Percentiles rank a stretch among this genome's conserved stretches.
Conservation (phyloP, 2,329 filamentous ascomycete species). For the Cyphellophora attinorum region DNA sequence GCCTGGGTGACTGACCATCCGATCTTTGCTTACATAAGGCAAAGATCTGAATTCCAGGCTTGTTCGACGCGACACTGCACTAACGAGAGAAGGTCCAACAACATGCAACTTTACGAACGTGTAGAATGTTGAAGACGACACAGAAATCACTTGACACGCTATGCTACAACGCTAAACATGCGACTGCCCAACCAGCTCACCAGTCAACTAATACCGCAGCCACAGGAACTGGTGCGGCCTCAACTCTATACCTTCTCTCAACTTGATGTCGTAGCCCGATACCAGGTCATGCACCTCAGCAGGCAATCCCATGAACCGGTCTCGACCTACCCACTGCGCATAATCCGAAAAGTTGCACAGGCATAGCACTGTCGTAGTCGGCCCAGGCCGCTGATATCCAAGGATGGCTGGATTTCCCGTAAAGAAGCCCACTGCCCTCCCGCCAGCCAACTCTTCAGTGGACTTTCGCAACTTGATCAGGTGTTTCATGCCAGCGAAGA, state of each 20-base stretch:
- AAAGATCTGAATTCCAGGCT: too few relatives aligned
- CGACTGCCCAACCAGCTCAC: not conserved
- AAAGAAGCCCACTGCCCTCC: conserved; percentile 14
- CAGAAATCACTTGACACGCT: too few relatives aligned
- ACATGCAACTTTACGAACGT: too few relatives aligned
- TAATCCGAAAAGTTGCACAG: conserved; percentile 17
- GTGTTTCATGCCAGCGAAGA: conserved; percentile 15
- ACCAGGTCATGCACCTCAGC: conserved; percentile 12
- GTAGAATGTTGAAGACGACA: too few relatives aligned
- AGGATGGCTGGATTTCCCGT: conserved; percentile 15
- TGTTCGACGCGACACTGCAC: too few relatives aligned
- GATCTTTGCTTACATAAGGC: too few relatives aligned
- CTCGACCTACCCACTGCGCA: conserved; percentile 14
- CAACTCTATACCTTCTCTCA: conserved; percentile 15
- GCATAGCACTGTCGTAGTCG: conserved; percentile 12
- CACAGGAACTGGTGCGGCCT: conserved; percentile 16
- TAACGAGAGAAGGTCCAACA: too few relatives aligned
- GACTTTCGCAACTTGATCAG: conserved; percentile 14
- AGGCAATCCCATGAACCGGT: conserved; percentile 17
- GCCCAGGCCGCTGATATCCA: conserved; percentile 15
- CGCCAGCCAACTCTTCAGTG: conserved; percentile 14
- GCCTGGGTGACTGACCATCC: too few relatives aligned
- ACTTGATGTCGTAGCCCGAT: conserved; percentile 11
- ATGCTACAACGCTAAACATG: too few relatives aligned
- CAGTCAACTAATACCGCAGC: conserved; percentile 9